phyloP scores from a whole-genome alignment of 2,329 filamentous ascomycete genomes.

The Penicillium rolfsii region DNA sequence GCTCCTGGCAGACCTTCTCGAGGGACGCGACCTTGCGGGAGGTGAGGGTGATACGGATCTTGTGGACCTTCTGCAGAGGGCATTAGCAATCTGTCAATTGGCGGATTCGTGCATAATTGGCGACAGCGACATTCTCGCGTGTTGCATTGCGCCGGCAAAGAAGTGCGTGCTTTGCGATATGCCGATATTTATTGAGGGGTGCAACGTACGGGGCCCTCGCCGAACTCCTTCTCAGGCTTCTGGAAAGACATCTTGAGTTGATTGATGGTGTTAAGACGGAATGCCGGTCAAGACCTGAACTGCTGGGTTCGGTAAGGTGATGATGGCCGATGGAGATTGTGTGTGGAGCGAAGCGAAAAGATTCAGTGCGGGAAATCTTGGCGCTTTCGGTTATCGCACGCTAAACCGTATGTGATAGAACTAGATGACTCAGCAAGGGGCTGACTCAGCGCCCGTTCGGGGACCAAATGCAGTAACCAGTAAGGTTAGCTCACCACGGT shows the following conservation, averaged over 20 bases:
- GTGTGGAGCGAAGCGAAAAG: conserved; percentile 29
- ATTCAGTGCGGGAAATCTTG: conserved; percentile 39
- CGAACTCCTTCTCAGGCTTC: conserved; percentile 92
- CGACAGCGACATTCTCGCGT: conserved; percentile 15
- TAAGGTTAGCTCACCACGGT: conserved; percentile 5
- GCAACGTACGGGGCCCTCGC: conserved; percentile 76
- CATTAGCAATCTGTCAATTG: conserved; percentile 20
- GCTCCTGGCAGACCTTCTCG: conserved; percentile 97
- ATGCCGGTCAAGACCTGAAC: conserved; percentile 81
- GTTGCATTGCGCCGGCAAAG: neutral
- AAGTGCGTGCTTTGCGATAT: neutral
- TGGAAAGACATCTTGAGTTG: conserved; percentile 81
- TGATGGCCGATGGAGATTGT: conserved; percentile 53
- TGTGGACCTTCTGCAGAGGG: conserved; percentile 77
- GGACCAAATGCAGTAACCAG: conserved; percentile 24
- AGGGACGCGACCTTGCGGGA: conserved; percentile 91
- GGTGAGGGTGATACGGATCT: conserved; percentile 97
- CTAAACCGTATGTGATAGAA: conserved; percentile 39
- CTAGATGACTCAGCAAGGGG: conserved; percentile 1
- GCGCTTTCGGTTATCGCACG: conserved; percentile 45
- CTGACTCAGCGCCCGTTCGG: conserved; percentile 18
- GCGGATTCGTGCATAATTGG: neutral
- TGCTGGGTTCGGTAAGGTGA: conserved; percentile 77
- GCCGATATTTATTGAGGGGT: conserved; percentile 6
- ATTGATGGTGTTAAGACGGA: conserved; percentile 36